Base-by-base conservation (phyloP, 2,329 filamentous ascomycete genomes). In the Pseudogymnoascus sp. region DNA sequence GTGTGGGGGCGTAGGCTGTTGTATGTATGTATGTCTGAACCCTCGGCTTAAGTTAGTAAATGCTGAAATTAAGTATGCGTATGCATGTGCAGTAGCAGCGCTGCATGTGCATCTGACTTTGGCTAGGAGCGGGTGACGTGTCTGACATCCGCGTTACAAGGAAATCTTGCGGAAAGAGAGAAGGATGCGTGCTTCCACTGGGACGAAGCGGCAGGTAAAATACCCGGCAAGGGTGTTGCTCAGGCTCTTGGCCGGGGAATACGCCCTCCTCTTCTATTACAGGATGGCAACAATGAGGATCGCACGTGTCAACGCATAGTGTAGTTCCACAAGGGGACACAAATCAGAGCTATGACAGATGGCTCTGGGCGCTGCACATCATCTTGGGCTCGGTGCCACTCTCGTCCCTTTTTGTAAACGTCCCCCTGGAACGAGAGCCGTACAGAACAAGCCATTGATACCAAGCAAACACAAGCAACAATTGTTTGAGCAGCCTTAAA, bases 131-230 rank as follows among this genome's bases (percentile, higher is more conserved):
- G 35, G 48, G 29, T 55, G 48, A 55, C 48, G 48, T 55, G 48
- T 55, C 48, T 55, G 48, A 55, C 48, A 55, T 55, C 48, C 31
- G 48, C 48, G 48, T 55, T 55, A 55, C 48, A 55, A 33, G 48
- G 15, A 55, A 21, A 55, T 55, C 48, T 55, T 55, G 48, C 35
- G 48, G 48, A 55, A 55, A 55, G 48, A 55, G 48, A 13, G 9
- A 33, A 55, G 29, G 48, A 55, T 55, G 48, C 15, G 48, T 55
- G 48, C 48, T 55, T 55, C 48, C 48, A 55, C 48, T 55, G 48
- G 48, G 29, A 55, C 29, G 29, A 55, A 18, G 48, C 27, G 27
- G 29, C 31, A 55, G 27, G 29, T 55, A 55, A 55, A 33, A 55
- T 55, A 55, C 48, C 48, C 48, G 48, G n/a, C 48, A 55, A 55